Evolutionary conservation across 495 filamentous ascomycete genomes (phyloP), one percentile per base, ranked within the genome.

Genomic region (Neurospora terricola): DNA sequence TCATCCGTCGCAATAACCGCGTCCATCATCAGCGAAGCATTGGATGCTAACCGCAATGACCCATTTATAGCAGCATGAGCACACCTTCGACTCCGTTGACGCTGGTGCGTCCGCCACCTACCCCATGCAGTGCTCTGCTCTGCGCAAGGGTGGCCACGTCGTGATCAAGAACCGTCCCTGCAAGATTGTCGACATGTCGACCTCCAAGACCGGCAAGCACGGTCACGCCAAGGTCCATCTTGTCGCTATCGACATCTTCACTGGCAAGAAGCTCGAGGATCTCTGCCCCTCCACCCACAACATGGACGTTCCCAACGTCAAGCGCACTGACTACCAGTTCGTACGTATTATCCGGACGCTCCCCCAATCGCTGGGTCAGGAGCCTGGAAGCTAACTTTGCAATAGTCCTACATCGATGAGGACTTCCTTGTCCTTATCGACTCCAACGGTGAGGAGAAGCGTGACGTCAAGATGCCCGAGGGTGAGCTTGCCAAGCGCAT

Each of bases 121-220:
- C 87, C 96, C 96, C 77, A 95, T 96, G 93, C 96, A 99, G 88
- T 99, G 96, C 86, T 99, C 96, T 85, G 95, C 96, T 77, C 90
- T 99, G 87, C 90, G 96, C 80, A 98, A 99, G 94, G 96, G 95
- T 90, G 96, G 96, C 78, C 90, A 90, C 79, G 96, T 99, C 86
- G 92, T 95, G 80, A 98, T 99, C 86, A 98, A 99, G 90, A 85
- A 87, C 82, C 95, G 96, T 79, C 96, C 96, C 75, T 99, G 96
- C 94, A 98, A 98, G 91, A 99, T 99, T 79, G 93, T 98, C 83
- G 96, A 98, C 81, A 99, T 99, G 96, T 95, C 92, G 75, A 99
- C 96, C 86, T 99, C 96, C 82, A 99, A 99, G 94, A 99, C 96
- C 75, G 96, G 96, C 84, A 99, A 99, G 93, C 96, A 99, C 92